These are phyloP conservation scores for Aphanomyces stellatus DNA, from an alignment of 352 stramenopile genomes.

Conservation along the genomic window DNA sequence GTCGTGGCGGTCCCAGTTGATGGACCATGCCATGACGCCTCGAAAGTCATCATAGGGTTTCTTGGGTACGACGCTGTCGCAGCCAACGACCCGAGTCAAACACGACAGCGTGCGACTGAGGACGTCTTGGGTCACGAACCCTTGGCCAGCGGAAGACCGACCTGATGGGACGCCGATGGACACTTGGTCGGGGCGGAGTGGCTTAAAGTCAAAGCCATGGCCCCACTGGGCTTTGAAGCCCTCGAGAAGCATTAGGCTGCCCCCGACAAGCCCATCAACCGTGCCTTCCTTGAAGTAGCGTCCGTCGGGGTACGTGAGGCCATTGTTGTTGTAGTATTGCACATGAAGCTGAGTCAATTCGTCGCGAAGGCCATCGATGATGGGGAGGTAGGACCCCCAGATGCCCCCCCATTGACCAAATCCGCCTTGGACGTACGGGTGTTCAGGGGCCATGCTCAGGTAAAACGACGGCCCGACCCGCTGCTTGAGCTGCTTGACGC, in stretches of 20 bases:
- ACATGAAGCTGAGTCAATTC: conserved; percentile 15
- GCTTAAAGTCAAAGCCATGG: not conserved
- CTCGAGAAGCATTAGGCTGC: conserved; percentile 17
- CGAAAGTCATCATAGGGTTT: not conserved
- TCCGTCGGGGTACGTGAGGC: conserved; percentile 12
- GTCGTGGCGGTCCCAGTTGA: conserved; percentile 19
- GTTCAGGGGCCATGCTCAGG: conserved; percentile 16
- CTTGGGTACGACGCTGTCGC: conserved; percentile 5
- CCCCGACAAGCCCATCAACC: conserved; percentile 9
- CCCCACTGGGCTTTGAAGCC: conserved; percentile 13
- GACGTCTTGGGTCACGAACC: not conserved
- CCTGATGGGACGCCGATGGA: conserved; percentile 10
- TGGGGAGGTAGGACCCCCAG: conserved; percentile 14
- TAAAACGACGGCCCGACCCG: conserved; percentile 10
- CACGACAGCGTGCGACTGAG: not conserved
- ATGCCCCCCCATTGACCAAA: not conserved
- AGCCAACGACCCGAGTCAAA: conserved; percentile 10
- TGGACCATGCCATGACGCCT: conserved; percentile 17
- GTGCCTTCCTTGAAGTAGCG: conserved; percentile 18
- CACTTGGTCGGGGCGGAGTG: conserved; percentile 14
- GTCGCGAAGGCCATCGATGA: conserved; percentile 19
- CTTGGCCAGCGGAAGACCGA: not conserved
- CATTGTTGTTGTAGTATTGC: conserved; percentile 20
- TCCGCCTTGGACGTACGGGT: conserved; percentile 19
- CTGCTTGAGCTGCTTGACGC: conserved; percentile 16